Conservation (phyloP, 139 green algal species). For the Micromonas pusilla region DNA sequence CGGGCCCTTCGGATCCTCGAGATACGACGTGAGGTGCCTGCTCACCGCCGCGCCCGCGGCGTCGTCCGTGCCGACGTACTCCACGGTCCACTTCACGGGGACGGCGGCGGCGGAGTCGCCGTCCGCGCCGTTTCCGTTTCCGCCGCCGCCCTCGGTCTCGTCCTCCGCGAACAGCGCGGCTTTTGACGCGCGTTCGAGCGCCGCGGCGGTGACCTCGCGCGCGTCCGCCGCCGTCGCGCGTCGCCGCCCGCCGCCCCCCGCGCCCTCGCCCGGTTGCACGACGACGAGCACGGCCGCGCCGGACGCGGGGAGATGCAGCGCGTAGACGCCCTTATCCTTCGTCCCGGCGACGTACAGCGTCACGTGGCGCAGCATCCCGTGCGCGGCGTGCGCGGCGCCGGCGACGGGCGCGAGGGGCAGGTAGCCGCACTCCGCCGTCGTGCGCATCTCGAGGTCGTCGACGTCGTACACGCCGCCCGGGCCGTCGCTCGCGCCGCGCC, state of each 20-base stretch:
- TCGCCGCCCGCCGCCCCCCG: neutral
- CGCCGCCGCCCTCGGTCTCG: neutral
- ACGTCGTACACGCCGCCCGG: constrained; percentile 55
- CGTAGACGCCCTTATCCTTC: constrained; percentile 44
- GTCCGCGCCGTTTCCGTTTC: neutral
- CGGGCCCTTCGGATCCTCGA: constrained; percentile 37
- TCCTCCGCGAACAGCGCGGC: neutral
- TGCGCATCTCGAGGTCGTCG: constrained; percentile 61
- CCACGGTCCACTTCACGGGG: constrained; percentile 38
- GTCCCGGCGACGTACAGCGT: constrained; percentile 57
- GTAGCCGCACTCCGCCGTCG: constrained; percentile 56
- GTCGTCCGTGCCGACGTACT: constrained; percentile 51
- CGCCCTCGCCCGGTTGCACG: constrained; percentile 36
- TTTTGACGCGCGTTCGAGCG: constrained; percentile 47
- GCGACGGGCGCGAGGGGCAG: constrained; percentile 34
- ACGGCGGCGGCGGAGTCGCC: too few species aligned
- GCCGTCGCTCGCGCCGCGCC: constrained; percentile 23
- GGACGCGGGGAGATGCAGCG: constrained; percentile 48
- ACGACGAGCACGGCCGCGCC: constrained; percentile 51
- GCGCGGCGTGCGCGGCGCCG: constrained; percentile 15
- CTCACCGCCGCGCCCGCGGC: constrained; percentile 51
- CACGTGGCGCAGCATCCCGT: constrained; percentile 53
- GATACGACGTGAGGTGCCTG: constrained; percentile 38
- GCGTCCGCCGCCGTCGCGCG: neutral
- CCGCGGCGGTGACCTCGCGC: constrained; percentile 44